Percentiles rank a stretch among this genome's conserved stretches.
Conservation (phyloP, 2,329 filamentous ascomycete genomes). For the Plectosphaerella cucumerina region DNA sequence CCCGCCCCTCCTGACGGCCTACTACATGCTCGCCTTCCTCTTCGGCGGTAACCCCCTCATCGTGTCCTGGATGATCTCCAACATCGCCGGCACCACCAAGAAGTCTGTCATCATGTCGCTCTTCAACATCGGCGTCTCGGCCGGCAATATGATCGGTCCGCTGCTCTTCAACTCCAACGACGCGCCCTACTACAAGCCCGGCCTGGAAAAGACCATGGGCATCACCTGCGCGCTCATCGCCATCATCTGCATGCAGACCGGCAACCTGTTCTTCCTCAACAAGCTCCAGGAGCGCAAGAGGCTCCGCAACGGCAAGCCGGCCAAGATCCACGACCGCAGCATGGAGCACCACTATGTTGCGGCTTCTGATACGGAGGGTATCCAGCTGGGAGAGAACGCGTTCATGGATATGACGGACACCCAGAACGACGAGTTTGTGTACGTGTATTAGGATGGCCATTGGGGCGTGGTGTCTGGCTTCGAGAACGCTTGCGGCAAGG, state of each 20-base stretch:
- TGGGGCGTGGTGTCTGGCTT: too few species aligned
- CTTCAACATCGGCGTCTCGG: constrained; percentile 58
- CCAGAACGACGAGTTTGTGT: constrained; percentile 66
- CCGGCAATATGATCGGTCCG: constrained; percentile 65
- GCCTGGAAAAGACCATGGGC: constrained; percentile 50
- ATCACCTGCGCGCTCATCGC: constrained; percentile 45
- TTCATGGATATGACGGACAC: constrained; percentile 60
- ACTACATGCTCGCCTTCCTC: constrained; percentile 63
- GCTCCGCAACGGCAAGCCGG: constrained; percentile 56
- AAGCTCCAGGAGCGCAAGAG: constrained; percentile 49
- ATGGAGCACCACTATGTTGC: constrained; percentile 51
- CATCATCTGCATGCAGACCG: constrained; percentile 45
- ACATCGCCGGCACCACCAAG: constrained; percentile 65
- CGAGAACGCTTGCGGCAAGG: too few species aligned
- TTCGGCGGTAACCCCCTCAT: constrained; percentile 64
- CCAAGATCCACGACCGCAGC: constrained; percentile 50
- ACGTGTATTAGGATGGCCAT: constrained; percentile 54
- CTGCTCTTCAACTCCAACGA: constrained; percentile 56
- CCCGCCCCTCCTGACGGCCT: constrained; percentile 50
- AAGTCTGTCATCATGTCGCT: constrained; percentile 60
- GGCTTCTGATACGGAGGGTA: constrained; percentile 23
- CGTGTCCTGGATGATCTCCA: constrained; percentile 65
- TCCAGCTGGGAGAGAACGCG: constrained; percentile 40
- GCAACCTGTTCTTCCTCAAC: constrained; percentile 52
- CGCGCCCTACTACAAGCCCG: constrained; percentile 54